These are phyloP conservation scores for Tetrapisispora arboricola DNA, from an alignment of 805 yeast species.

Conservation along the genomic window DNA sequence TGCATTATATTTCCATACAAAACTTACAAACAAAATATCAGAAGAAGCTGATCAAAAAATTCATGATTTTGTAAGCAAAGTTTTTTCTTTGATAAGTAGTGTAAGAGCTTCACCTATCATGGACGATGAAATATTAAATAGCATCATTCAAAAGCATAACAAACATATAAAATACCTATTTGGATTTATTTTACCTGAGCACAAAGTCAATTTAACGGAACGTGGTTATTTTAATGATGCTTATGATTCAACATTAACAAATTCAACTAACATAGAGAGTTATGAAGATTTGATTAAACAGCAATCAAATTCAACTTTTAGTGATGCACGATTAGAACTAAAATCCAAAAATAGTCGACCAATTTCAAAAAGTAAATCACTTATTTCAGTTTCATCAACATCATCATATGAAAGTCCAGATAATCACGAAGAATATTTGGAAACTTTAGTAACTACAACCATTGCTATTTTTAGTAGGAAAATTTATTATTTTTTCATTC, in stretches of 20 bases:
- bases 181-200: not conserved
- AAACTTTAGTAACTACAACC: slow-evolving; percentile 13
- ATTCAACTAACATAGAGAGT: too few species aligned
- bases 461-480: slow-evolving; percentile 17
- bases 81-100: slow-evolving; percentile 5
- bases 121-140: slow-evolving; percentile 2
- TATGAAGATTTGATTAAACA: not conserved
- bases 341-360: not conserved
- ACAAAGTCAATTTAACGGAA: not conserved
- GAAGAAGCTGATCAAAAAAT: slow-evolving; percentile 8
- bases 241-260: not conserved
- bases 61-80: slow-evolving; percentile 21
- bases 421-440: slow-evolving; percentile 12
- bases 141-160: not conserved
- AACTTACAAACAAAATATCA: slow-evolving; percentile 13
- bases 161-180: not conserved
- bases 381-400: not conserved
- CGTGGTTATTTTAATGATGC: not conserved
- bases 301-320: not conserved
- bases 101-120: slow-evolving; percentile 2
- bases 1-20: slow-evolving; percentile 20
- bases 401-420: not conserved
- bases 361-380: not conserved
- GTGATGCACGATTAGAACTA: not conserved
- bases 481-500: slow-evolving; percentile 10